Evolutionary conservation across 257 asterid species (phyloP), one percentile per base, ranked within the genome.

Genomic region (Cinchona pubescens): DNA sequence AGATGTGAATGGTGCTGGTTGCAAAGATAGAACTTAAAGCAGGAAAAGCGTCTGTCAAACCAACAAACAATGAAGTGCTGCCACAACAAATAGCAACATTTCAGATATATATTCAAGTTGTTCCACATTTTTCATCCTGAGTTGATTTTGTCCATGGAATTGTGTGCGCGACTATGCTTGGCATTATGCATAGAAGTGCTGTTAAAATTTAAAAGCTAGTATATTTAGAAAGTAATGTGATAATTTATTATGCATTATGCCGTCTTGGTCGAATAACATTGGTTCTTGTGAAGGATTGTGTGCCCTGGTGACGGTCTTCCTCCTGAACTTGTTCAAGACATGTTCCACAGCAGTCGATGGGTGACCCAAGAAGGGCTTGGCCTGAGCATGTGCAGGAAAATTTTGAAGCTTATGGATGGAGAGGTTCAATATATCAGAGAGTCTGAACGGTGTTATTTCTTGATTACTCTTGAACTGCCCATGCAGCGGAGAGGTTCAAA

Each of bases 251-350:
- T 59, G 77, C 53, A 45, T 16, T 56, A 21, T 30, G 45, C 30
- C 45, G 21, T 56, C 51, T 51, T 76, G 18, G 48, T 68, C 59
- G 53, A 51, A 32, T 55, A 63, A 71, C 40, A 23, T 67, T 55
- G 55, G 3, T 66, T 78, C 66, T 76, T 75, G 45, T 68, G 75
- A 79, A 94, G 97, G 92, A 85, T 94, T 76, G 83, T 85, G 43
- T 88, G 96, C 83, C 96, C 94, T 0, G 98, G 98, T 0, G 93
- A 89, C 84, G 98, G 98, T 37, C 94, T 92, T 79, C 92, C 97
- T 60, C 83, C 96, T 1, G 92, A 89, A 72, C 79, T 92, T 29
- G 87, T 94, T 78, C 89, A 85, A 76, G 98, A 94, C 84, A 89
- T 89, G 96, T 94, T 94, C 86, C 90, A 86, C 64, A 85, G 84